These are phyloP conservation scores for Pharnaceum exiguum DNA, from an alignment of 148 eudicot species.

Conservation along the genomic window DNA sequence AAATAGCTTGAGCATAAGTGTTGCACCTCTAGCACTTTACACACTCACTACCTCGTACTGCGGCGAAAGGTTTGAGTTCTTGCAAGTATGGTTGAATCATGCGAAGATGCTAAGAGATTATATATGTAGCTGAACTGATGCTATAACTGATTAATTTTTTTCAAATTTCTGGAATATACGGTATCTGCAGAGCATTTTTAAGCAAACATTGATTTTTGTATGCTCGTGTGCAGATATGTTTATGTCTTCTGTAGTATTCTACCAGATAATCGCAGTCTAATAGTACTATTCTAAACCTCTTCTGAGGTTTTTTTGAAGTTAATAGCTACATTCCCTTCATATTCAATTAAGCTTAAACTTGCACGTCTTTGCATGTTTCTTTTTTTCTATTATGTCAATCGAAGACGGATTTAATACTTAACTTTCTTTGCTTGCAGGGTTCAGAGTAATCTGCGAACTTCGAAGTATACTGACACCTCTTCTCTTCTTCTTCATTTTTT, in stretches of 20 bases:
- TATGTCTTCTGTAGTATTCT: neutral
- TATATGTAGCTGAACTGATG: neutral
- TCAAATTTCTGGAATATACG: neutral
- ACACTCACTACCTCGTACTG: too few species aligned
- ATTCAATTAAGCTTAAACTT: neutral
- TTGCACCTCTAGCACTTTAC: too few species aligned
- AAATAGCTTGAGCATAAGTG: too few species aligned
- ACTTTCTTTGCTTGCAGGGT: neutral
- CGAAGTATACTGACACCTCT: too few species aligned
- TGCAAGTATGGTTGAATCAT: too few species aligned
- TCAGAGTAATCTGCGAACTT: neutral
- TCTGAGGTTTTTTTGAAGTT: too few species aligned
- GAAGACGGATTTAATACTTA: neutral
- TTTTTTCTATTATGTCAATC: too few species aligned
- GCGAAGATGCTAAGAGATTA: neutral
- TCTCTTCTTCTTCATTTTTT: conserved; percentile 4
- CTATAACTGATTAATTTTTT: neutral
- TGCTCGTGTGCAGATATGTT: neutral
- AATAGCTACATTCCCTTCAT: too few species aligned
- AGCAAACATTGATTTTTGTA: neutral
- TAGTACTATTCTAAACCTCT: too few species aligned
- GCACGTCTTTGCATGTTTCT: neutral
- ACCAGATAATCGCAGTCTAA: neutral
- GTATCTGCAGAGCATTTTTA: neutral
- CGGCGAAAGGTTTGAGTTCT: too few species aligned